Base-by-base conservation (phyloP, 2,329 filamentous ascomycete genomes). In the Torrubiellomyces zombiae region DNA sequence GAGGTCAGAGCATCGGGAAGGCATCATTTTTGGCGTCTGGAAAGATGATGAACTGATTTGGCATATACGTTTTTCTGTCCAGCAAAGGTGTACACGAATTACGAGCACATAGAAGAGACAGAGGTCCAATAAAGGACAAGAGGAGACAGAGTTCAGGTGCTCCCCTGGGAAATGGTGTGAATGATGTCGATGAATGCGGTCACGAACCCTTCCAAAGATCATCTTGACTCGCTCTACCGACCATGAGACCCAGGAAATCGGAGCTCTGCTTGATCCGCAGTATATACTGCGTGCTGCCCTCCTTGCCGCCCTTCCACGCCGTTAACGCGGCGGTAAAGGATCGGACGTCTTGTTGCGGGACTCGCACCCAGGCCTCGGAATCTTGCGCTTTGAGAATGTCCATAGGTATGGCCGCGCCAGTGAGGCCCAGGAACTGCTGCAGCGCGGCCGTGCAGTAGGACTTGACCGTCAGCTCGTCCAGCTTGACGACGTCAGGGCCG, bases 371-470 rank as follows among this genome's bases (percentile, higher is more conserved):
- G 28, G 65, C 65, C 23, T 68, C 56, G 5, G 41, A 38, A 2
- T 52, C 58, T 3, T 66, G 50, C 0, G 73, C 53, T 36, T 72
- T 68, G 17, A 86, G 58, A 12, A 85, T 67, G 40, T 86, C 80
- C 28, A 83, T 43, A 1, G 72, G 53, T 4, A 85, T 71, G 8
- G 67, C 69, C 2, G 60, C 51, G 8, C 80, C 80, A 0, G 67
- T 71, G 11, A 68, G 50, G 12, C 80, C 80, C 2, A 86, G 63
- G 38, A 79, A 83, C 32, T 76, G 66, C 1, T 56, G 56, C 6
- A 86, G 53, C 0, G 77, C 72, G 1, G 62, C 47, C 2, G 63
- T 67, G 36, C 77, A 65, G 40, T 77, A 72, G 1, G 68, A 56
- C 17, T 67, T 67, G 11, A 65, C 57, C 18, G 71, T 72, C 3